Evolutionary conservation across 306 rosid species (phyloP).

Genomic region (Dicorynia guianensis): DNA sequence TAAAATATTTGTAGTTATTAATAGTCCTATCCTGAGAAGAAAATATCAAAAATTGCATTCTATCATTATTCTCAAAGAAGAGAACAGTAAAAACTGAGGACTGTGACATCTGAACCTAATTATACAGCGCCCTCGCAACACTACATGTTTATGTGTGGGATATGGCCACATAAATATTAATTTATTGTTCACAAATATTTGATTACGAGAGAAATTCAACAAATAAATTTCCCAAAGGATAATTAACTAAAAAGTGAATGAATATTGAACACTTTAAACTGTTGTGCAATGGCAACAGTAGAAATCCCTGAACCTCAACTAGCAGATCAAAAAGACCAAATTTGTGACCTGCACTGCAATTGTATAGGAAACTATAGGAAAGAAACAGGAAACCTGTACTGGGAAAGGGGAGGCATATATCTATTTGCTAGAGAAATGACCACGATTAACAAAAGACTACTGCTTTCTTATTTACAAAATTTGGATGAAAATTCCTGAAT

Average conservation of each 20-base stretch:
- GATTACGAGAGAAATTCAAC: background rate
- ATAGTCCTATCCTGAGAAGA: background rate
- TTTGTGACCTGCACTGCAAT: background rate
- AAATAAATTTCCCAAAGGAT: background rate
- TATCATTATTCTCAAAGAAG: no score
- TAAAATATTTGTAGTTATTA: background rate
- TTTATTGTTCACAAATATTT: background rate
- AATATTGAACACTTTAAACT: background rate
- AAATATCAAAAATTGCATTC: background rate
- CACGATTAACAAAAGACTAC: no score
- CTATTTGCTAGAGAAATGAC: no score
- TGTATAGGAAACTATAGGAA: background rate
- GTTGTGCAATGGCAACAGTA: background rate
- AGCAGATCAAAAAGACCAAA: background rate
- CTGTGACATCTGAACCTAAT: background rate
- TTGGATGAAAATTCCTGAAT: no score
- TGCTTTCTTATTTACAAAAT: no score
- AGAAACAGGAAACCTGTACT: background rate
- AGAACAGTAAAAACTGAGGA: background rate
- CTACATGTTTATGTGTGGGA: background rate
- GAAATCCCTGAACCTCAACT: background rate
- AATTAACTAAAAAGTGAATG: background rate
- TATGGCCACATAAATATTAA: constrained; percentile 1
- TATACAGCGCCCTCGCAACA: background rate
- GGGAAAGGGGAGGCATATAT: background rate